Evolutionary conservation across 352 stramenopile species (phyloP), one percentile per base, ranked within the genome.

Genomic region (Phytophthora fragariae): DNA sequence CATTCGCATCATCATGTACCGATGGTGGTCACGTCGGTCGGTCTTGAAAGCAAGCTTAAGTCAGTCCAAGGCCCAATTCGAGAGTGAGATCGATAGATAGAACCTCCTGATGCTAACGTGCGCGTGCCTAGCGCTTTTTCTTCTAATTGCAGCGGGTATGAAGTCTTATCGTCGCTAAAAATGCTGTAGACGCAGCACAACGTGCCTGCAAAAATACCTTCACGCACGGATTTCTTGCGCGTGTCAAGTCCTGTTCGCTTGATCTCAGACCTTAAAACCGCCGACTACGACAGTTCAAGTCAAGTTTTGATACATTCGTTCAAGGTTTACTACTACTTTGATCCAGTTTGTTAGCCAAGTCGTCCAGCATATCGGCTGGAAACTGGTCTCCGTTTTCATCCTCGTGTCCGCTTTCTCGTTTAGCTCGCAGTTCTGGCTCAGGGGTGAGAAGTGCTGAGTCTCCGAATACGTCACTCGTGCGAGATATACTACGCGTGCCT

Each of bases 141-240:
- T 49, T 66, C 67, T 69, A 73, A 69, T 73, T 73, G 50, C 54
- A 73, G 62, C 53, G 27, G 0, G 5, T 66, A 49, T 61, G 46
- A 54, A 65, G 57, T 77, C 70, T 77, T 73, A 63, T 64, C 57
- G n/a, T 9, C 21, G 65, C 65, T 73, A 77, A 73, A 75, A 68
- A 52, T 73, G 57, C 33, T 57, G 11, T 12, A 31, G 35, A 49
- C 37, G 64, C 19, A 5, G 37, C 52, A 24, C 11, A 37, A 8
- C 37, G 12, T n/a, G 15, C 31, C 17, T 15, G 19, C 35, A 72
- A 73, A 70, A 73, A 73, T 73, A 68, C 57, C 63, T 50, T n/a
- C 17, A 12, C 44, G 5, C 15, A 50, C 44, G 14, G 44, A 50
- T 21, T n/a, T 50, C 44, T 15, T 24, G 17, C 37, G 54, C 31